A percentile compares a stretch with the other conserved stretches of the same genome.
Conservation (phyloP, 495 filamentous ascomycete species). For the Polyplosphaeria fusca region DNA sequence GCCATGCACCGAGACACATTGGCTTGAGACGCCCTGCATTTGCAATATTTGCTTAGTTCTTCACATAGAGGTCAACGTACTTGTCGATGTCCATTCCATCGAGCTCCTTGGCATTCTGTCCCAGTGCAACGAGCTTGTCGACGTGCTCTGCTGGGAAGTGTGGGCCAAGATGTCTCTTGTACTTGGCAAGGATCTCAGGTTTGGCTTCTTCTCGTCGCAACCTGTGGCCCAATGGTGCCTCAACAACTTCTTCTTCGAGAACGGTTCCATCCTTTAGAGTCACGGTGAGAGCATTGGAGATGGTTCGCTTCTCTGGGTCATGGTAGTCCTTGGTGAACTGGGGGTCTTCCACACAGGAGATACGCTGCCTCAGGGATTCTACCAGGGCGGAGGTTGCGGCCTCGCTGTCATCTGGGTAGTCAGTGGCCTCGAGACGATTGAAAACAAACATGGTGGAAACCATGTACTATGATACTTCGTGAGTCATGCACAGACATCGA, state of each 20-base stretch:
- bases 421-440: conserved; percentile 82
- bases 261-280: conserved; percentile 93
- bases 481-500: conserved; percentile 2
- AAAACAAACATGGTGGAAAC: conserved; percentile 90
- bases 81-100: conserved; percentile 81
- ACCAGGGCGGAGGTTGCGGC: conserved; percentile 86
- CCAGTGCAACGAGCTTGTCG: conserved; percentile 72
- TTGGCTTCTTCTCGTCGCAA: conserved; percentile 93
- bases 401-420: conserved; percentile 89
- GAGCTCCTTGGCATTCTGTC: conserved; percentile 66
- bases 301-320: conserved; percentile 84
- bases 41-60: conserved; percentile 40
- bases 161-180: conserved; percentile 81
- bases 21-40: no score
- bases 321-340: conserved; percentile 95
- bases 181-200: conserved; percentile 91
- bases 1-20: no score
- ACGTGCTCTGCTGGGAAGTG: conserved; percentile 76
- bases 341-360: conserved; percentile 92
- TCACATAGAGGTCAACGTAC: conserved; percentile 94
- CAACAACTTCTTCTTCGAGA: conserved; percentile 85
- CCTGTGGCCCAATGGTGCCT: conserved; percentile 91
- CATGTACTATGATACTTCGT: conserved; percentile 68
- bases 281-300: conserved; percentile 92
- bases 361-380: conserved; percentile 84